Evolutionary conservation across 2,329 filamentous ascomycete genomes (phyloP).

Genomic region (Trichophyton equinum): DNA sequence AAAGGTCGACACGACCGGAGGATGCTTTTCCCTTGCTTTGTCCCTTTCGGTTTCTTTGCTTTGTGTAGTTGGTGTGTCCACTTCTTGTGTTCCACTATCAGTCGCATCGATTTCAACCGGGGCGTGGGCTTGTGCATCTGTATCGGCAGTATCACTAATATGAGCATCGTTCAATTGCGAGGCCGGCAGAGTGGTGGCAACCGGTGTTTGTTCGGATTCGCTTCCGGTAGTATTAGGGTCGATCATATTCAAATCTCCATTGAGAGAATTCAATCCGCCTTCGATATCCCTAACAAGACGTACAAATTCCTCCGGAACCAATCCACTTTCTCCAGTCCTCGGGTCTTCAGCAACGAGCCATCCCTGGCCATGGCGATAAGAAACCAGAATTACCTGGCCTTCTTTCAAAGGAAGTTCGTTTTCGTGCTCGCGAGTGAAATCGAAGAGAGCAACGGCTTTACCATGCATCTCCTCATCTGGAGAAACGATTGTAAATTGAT

Average conservation of each 20-base stretch:
- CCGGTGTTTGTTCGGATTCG: conserved; percentile 22
- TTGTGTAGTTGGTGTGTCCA: neutral
- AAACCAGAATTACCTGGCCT: conserved; percentile 92
- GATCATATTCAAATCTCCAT: conserved; percentile 38
- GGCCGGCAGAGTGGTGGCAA: conserved; percentile 14
- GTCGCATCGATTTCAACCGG: neutral
- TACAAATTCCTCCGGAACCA: conserved; percentile 95
- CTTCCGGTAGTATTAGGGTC: conserved; percentile 2
- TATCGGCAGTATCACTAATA: neutral
- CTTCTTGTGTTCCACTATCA: neutral
- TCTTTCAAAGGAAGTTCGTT: conserved; percentile 88
- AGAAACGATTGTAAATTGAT: conserved; percentile 87
- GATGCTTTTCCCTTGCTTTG: conserved; percentile 22
- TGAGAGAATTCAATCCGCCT: conserved; percentile 65
- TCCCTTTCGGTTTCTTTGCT: conserved; percentile 5
- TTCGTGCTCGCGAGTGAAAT: conserved; percentile 89
- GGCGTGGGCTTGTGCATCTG: neutral
- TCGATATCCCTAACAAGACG: conserved; percentile 85
- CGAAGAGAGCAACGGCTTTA: conserved; percentile 87
- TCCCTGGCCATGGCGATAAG: conserved; percentile 88
- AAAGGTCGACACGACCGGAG: conserved; percentile 40
- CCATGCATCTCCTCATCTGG: conserved; percentile 97
- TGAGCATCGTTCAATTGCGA: neutral
- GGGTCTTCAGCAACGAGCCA: conserved; percentile 97
- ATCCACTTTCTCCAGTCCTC: conserved; percentile 80